phyloP scores from a whole-genome alignment of 495 filamentous ascomycete species.

The Bacidia rubella region DNA sequence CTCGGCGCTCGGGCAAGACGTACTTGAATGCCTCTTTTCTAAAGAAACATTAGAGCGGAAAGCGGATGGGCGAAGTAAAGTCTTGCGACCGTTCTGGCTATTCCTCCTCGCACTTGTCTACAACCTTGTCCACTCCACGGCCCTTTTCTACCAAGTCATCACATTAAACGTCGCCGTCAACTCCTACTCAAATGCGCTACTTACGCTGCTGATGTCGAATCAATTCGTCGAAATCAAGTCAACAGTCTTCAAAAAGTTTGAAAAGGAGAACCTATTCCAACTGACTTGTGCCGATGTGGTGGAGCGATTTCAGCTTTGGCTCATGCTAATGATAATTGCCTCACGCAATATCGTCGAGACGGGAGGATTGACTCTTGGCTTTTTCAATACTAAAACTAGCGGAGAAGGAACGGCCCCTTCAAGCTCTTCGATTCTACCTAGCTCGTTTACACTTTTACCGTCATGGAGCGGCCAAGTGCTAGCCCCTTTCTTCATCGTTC shows the following conservation, averaged over 20 bases:
- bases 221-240: slow-evolving; percentile 98
- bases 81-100: slow-evolving; percentile 82
- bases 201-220: slow-evolving; percentile 83
- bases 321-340: slow-evolving; percentile 92
- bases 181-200: slow-evolving; percentile 89
- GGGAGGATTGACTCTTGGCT: slow-evolving; percentile 43
- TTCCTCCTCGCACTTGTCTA: slow-evolving; percentile 80
- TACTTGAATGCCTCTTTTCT: slow-evolving; percentile 91
- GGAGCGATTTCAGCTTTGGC: slow-evolving; percentile 92
- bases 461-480: slow-evolving; percentile 79
- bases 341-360: slow-evolving; percentile 92
- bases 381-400: slow-evolving; percentile 22
- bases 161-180: slow-evolving; percentile 97
- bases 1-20: slow-evolving; percentile 84
- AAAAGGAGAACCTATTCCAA: slow-evolving; percentile 86
- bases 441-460: slow-evolving; percentile 78
- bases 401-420: slow-evolving; percentile 32
- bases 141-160: slow-evolving; percentile 92
- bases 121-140: slow-evolving; percentile 71
- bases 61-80: slow-evolving; percentile 77
- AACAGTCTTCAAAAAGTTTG: slow-evolving; percentile 78
- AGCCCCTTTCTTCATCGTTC: slow-evolving; percentile 79
- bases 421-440: slow-evolving; percentile 58
- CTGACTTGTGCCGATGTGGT: slow-evolving; percentile 93
- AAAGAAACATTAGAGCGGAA: slow-evolving; percentile 80